These are phyloP conservation scores for Leucaena leucocephala DNA, from an alignment of 306 rosid genomes.

Conservation along the genomic window DNA sequence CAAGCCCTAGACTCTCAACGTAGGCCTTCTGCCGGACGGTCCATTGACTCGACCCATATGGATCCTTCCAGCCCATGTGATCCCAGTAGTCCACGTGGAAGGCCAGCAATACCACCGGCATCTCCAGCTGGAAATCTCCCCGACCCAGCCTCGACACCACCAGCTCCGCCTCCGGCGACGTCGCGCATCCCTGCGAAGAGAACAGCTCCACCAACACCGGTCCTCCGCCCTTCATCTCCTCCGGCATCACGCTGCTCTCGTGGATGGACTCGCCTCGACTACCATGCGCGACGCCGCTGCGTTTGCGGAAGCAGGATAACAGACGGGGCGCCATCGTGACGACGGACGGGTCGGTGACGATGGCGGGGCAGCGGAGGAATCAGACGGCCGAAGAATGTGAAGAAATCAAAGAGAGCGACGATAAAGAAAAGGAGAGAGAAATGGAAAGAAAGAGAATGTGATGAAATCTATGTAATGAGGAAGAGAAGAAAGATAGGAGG, in stretches of 20 bases:
- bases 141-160: conserved; percentile 81
- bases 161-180: conserved; percentile 86
- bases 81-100: conserved; percentile 98
- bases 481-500: conserved; percentile 33
- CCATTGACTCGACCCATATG: conserved; percentile 81
- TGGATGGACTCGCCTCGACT: neutral
- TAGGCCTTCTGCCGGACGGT: conserved; percentile 90
- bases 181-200: conserved; percentile 88
- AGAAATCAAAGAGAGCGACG: neutral
- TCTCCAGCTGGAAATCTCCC: conserved; percentile 67
- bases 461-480: neutral
- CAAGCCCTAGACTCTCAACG: conserved; percentile 72
- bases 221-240: conserved; percentile 59
- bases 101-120: conserved; percentile 70
- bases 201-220: conserved; percentile 87
- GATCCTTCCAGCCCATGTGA: conserved; percentile 95
- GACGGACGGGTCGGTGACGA: conserved; percentile 26
- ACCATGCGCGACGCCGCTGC: neutral
- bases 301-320: conserved; percentile 66
- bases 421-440: neutral
- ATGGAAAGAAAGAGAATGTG: neutral
- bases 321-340: conserved; percentile 66
- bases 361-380: conserved; percentile 16
- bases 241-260: conserved; percentile 46
- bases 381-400: neutral